These are phyloP conservation scores for Raphidocelis subcapitata DNA, from an alignment of 139 green algal genomes.

Conservation along the genomic window DNA sequence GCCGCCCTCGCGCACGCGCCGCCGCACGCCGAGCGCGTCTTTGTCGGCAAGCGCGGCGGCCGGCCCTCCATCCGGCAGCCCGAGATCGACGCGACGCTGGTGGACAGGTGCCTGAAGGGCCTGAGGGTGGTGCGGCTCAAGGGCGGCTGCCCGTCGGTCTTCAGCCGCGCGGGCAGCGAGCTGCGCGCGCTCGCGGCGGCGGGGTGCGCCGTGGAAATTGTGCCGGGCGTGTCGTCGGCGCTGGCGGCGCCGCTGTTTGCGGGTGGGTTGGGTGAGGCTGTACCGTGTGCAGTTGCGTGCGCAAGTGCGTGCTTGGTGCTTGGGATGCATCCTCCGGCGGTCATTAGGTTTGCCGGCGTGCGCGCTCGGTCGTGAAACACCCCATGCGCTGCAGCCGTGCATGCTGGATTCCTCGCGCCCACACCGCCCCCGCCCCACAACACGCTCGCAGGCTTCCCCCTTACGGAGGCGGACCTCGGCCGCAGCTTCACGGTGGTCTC, in stretches of 20 bases:
- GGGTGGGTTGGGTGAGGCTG: slow-evolving; percentile 34
- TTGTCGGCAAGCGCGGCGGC: slow-evolving; percentile 72
- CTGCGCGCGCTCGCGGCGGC: slow-evolving; percentile 51
- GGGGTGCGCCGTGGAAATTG: slow-evolving; percentile 48
- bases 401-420: not conserved
- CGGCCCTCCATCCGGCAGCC: slow-evolving; percentile 45
- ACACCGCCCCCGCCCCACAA: not conserved
- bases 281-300: not conserved
- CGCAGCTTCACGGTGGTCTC: slow-evolving; percentile 56
- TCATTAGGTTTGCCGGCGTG: not conserved
- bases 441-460: slow-evolving; percentile 55
- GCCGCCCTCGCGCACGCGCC: slow-evolving; percentile 38
- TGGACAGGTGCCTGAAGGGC: slow-evolving; percentile 49
- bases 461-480: slow-evolving; percentile 59
- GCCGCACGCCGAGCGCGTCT: slow-evolving; percentile 32
- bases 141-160: slow-evolving; percentile 72
- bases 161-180: slow-evolving; percentile 62
- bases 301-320: not conserved
- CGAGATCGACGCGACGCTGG: slow-evolving; percentile 60
- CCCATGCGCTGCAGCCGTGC: not conserved
- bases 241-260: slow-evolving; percentile 68
- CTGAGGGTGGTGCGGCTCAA: slow-evolving; percentile 71
- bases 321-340: not conserved
- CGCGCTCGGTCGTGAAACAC: not conserved
- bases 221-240: slow-evolving; percentile 75